These are phyloP conservation scores for Podospora pseudopauciseta DNA, from an alignment of 495 filamentous ascomycete species.

Conservation along the genomic window DNA sequence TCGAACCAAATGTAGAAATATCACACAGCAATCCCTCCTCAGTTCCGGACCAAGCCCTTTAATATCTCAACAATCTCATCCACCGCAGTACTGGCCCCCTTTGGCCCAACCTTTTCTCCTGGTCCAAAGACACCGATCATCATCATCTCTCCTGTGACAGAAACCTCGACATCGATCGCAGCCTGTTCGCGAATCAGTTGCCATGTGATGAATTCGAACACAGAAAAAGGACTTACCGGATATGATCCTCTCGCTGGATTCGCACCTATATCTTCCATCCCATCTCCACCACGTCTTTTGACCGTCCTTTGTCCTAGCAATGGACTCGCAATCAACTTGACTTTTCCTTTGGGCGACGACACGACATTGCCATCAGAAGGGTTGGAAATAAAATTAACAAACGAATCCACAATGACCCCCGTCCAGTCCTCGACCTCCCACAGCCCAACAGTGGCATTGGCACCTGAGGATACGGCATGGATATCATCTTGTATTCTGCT, in stretches of 20 bases:
- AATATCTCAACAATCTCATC: constrained; percentile 9
- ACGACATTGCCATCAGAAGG: constrained; percentile 1
- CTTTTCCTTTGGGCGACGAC: background rate
- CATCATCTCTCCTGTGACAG: constrained; percentile 41
- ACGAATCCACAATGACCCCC: constrained; percentile 43
- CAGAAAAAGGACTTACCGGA: constrained; percentile 29
- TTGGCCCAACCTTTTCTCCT: constrained; percentile 7
- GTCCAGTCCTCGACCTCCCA: constrained; percentile 52
- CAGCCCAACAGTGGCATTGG: constrained; percentile 37
- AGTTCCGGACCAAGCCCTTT: background rate
- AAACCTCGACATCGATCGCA: constrained; percentile 53
- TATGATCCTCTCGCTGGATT: constrained; percentile 33
- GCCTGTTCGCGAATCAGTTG: constrained; percentile 34
- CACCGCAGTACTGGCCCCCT: constrained; percentile 1
- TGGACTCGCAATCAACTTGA: background rate
- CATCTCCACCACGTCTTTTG: background rate
- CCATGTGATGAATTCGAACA: too few species aligned
- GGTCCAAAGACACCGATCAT: constrained; percentile 54
- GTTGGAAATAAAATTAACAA: constrained; percentile 54
- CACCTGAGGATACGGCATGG: constrained; percentile 33
- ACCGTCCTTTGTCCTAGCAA: background rate
- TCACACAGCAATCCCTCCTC: background rate
- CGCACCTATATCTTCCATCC: constrained; percentile 10
- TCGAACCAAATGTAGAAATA: too few species aligned
- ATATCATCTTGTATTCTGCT: constrained; percentile 40